Evolutionary conservation across 2,329 filamentous ascomycete genomes (phyloP).

Genomic region (Periconia sp.): DNA sequence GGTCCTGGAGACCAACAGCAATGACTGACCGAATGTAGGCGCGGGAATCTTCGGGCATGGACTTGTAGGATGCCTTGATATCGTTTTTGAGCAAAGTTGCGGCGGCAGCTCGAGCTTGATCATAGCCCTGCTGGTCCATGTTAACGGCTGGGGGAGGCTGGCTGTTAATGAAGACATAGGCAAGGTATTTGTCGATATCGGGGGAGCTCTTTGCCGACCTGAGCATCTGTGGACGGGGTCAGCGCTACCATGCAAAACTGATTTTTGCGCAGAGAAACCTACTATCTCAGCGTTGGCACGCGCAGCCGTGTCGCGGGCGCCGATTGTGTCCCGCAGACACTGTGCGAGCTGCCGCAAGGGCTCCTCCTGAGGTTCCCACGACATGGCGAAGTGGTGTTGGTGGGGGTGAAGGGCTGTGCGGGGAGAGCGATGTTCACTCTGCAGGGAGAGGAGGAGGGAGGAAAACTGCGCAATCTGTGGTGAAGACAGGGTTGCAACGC

Average conservation of each 20-base stretch:
- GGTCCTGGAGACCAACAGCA: constrained; percentile 78
- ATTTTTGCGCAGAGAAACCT: constrained; percentile 43
- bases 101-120: constrained; percentile 80
- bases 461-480: not conserved
- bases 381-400: constrained; percentile 60
- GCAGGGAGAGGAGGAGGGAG: constrained; percentile 3
- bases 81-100: constrained; percentile 97
- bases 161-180: constrained; percentile 79
- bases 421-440: constrained; percentile 4
- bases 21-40: constrained; percentile 78
- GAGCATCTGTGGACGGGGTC: too few species aligned
- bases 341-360: constrained; percentile 85
- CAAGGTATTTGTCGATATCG: constrained; percentile 96
- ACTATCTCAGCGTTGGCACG: constrained; percentile 91
- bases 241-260: too few species aligned
- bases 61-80: constrained; percentile 72
- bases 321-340: constrained; percentile 90
- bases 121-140: constrained; percentile 64
- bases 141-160: constrained; percentile 62
- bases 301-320: constrained; percentile 73
- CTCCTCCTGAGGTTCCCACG: constrained; percentile 89
- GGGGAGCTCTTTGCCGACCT: constrained; percentile 83
- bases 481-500: not conserved
- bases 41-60: constrained; percentile 73
- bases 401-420: constrained; percentile 13